Base-by-base conservation (phyloP, 257 asterid species). In the Jacaranda mimosifolia region DNA sequence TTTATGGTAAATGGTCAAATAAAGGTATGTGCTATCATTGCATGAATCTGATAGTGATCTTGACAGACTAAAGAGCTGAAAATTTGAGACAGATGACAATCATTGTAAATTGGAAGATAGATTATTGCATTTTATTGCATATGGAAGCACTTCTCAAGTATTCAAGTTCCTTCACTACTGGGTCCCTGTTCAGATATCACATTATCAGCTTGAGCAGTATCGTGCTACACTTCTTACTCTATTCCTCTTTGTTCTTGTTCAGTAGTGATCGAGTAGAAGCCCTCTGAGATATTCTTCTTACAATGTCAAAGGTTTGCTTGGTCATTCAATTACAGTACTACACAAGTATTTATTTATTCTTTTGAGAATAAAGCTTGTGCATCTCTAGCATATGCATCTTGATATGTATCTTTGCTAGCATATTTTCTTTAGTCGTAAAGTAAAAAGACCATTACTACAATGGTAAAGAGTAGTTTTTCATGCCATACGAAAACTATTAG, bases 171-270 rank as follows among this genome's bases (percentile, higher is more conserved):
- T 81, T 18, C 88, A 87, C 84, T 85, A 81, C 58, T 87, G 88
- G 92, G 84, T 85, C 63, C 90, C 92, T 63, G 85, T 73, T 56
- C 86, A 82, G 49, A 57, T 87, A 42, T 83, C 88, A 43, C 77
- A 87, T 76, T 8, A 80, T 81, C 92, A 87, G 81, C 85, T 87
- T 73, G 92, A 87, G 81, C 86, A 83, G 79, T 87, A 87, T 80
- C 85, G 92, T 83, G 84, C 81, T 35, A 80, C 84, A 35, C 83
- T 87, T 68, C 79, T 81, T 79, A 80, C 66, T 60, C 79, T 69
- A 36, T 53, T 55, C 69, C 75, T 62, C 90, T 87, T n/a, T n/a
- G n/a, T 65, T 83, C 88, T 72, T 71, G 79, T 73, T 75, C 70
- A 83, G 80, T 59, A 85, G 52, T 79, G 89, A 87, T 76, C 4